Conservation (phyloP, 768 basidiomycete genomes). For the Macrolepiota albuminosa region DNA sequence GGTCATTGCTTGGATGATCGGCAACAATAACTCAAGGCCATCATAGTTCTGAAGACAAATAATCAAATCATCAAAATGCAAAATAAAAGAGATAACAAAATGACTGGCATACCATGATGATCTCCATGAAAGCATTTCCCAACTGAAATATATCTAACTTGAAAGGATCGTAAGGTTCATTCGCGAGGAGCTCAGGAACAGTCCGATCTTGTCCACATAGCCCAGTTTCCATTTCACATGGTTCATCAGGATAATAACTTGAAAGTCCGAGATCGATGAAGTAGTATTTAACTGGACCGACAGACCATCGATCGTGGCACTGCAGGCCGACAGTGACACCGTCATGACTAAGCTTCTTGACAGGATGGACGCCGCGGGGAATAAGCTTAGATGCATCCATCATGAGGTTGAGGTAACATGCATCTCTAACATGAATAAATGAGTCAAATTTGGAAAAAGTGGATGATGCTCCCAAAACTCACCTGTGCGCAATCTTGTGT, state of each 20-base stretch:
- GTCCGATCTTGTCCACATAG: conserved; percentile 16
- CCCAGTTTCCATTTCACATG: conserved; percentile 1
- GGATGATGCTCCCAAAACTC: no score
- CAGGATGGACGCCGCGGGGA: conserved; percentile 12
- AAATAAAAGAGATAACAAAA: background rate
- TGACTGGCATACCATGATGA: background rate
- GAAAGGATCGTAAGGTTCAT: conserved; percentile 24
- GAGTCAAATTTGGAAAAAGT: no score
- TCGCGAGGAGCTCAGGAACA: conserved; percentile 20
- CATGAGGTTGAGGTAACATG: conserved; percentile 14
- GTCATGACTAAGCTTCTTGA: background rate
- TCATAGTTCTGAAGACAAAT: background rate
- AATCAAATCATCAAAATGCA: no score
- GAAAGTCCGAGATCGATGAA: conserved; percentile 25
- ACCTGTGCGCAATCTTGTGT: no score
- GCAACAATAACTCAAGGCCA: background rate
- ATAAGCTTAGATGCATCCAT: conserved; percentile 12
- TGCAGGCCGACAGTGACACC: background rate
- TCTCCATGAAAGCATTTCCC: conserved; percentile 13
- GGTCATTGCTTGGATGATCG: background rate
- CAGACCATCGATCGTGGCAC: conserved; percentile 14
- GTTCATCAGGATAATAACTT: conserved; percentile 1
- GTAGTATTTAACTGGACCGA: conserved; percentile 21
- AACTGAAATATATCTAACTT: conserved; percentile 25
- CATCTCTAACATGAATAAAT: conserved; percentile 13